Conservation (phyloP, 1,139 yeast species). For the Kurtzmaniella natalensis region DNA sequence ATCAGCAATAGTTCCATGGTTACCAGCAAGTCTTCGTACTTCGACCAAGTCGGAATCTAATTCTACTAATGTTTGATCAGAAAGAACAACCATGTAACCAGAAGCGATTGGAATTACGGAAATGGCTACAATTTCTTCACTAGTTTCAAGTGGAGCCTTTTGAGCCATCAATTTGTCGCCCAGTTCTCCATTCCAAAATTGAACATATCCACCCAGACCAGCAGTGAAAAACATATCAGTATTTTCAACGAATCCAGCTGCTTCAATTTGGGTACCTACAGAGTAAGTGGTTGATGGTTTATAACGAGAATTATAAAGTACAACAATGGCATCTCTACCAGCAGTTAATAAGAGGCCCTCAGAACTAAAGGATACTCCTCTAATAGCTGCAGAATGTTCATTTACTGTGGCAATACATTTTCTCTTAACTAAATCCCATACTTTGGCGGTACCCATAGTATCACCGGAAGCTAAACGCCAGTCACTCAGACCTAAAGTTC, state of each 20-base stretch:
- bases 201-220: slow-evolving; percentile 69
- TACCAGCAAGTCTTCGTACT: slow-evolving; percentile 70
- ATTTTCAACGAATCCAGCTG: slow-evolving; percentile 59
- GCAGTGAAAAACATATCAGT: slow-evolving; percentile 58
- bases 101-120: slow-evolving; percentile 39
- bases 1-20: slow-evolving; percentile 94
- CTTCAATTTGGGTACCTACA: slow-evolving; percentile 73
- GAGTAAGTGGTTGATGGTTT: slow-evolving; percentile 67
- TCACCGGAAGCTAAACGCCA: slow-evolving; percentile 89
- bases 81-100: slow-evolving; percentile 42
- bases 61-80: slow-evolving; percentile 80
- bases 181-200: slow-evolving; percentile 50
- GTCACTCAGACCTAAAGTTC: slow-evolving; percentile 60
- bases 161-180: slow-evolving; percentile 44
- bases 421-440: slow-evolving; percentile 89
- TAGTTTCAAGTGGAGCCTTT: slow-evolving; percentile 46
- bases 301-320: slow-evolving; percentile 56
- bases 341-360: slow-evolving; percentile 67
- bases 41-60: slow-evolving; percentile 22
- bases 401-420: slow-evolving; percentile 58
- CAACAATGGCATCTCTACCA: slow-evolving; percentile 82
- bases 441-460: slow-evolving; percentile 77
- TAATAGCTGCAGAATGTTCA: slow-evolving; percentile 81
- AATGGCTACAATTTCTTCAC: slow-evolving; percentile 65
- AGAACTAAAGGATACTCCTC: slow-evolving; percentile 69